A percentile compares a stretch with the other conserved stretches of the same genome.
phyloP scores from a whole-genome alignment of 2,329 filamentous ascomycete species.

The Exutisphaerella laricina region DNA sequence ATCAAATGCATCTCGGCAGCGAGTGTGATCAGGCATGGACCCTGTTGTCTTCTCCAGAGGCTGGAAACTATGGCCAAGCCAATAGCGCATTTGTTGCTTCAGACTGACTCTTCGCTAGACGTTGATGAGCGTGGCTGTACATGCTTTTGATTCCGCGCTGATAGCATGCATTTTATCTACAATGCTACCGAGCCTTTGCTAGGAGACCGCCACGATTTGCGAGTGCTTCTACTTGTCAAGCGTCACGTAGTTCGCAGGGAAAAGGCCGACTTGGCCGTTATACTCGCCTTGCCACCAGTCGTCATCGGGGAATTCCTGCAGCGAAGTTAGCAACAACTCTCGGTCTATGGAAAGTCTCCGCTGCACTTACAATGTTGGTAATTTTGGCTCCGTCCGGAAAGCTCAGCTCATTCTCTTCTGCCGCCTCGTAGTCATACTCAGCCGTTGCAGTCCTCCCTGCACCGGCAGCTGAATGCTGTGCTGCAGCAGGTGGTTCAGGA shows the following conservation, averaged over 20 bases:
- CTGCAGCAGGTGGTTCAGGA: constrained; percentile 25
- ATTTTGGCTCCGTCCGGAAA: constrained; percentile 88
- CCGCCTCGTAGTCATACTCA: constrained; percentile 92
- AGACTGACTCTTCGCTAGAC: no score
- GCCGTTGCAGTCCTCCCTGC: constrained; percentile 63
- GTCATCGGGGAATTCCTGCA: constrained; percentile 87
- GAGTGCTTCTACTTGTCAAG: constrained; percentile 38
- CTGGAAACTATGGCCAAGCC: no score
- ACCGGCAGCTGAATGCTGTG: constrained; percentile 35
- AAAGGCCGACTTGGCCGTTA: constrained; percentile 72
- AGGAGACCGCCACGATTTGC: constrained; percentile 43
- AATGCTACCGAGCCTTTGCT: constrained; percentile 28
- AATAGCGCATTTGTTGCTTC: no score
- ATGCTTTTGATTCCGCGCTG: not conserved
- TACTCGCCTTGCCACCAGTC: constrained; percentile 98
- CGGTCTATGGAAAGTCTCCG: no score
- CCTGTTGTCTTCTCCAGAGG: no score
- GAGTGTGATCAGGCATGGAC: no score
- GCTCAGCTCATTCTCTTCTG: constrained; percentile 80
- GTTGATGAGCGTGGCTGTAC: no score
- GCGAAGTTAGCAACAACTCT: no score
- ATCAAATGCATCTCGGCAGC: no score
- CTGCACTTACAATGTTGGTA: constrained; percentile 61
- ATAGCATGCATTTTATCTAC: not conserved
- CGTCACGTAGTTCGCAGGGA: constrained; percentile 54